Evolutionary conservation across 768 basidiomycete species (phyloP).

Genomic region (Austroboletus eburneus): DNA sequence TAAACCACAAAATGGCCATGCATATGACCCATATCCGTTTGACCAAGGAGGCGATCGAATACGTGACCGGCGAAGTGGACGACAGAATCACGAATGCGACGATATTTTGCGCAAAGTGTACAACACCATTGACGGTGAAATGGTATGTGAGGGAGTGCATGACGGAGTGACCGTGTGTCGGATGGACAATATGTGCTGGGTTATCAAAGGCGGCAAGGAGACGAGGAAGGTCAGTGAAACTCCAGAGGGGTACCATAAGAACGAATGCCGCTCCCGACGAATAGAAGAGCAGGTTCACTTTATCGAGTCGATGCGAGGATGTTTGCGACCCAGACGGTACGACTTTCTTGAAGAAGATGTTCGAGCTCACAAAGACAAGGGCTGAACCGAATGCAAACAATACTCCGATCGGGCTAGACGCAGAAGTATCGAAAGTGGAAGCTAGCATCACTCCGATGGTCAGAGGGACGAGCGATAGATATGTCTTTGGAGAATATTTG

Average conservation of each 20-base stretch:
- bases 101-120: slow-evolving; percentile 96
- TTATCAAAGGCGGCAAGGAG: slow-evolving; percentile 47
- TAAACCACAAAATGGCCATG: slow-evolving; percentile 97
- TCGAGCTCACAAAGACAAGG: slow-evolving; percentile 93
- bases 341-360: slow-evolving; percentile 99
- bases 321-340: slow-evolving; percentile 63
- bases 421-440: slow-evolving; percentile 88
- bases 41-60: slow-evolving; percentile 96
- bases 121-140: slow-evolving; percentile 91
- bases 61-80: slow-evolving; percentile 95
- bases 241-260: slow-evolving; percentile 95
- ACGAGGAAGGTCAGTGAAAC: slow-evolving; percentile 78
- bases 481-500: slow-evolving; percentile 88
- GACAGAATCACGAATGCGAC: slow-evolving; percentile 96
- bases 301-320: slow-evolving; percentile 81
- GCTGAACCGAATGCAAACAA: slow-evolving; percentile 96
- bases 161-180: slow-evolving; percentile 41
- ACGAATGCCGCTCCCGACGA: slow-evolving; percentile 92
- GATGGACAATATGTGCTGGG: slow-evolving; percentile 42
- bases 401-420: slow-evolving; percentile 82
- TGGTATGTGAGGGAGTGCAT: slow-evolving; percentile 71
- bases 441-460: slow-evolving; percentile 97
- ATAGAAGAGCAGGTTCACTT: slow-evolving; percentile 93
- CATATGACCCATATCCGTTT: slow-evolving; percentile 98
- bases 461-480: slow-evolving; percentile 89